Percentiles rank a stretch among this genome's conserved stretches.
Conservation (phyloP, 495 filamentous ascomycete species). For the Lasiosphaeria miniovina region DNA sequence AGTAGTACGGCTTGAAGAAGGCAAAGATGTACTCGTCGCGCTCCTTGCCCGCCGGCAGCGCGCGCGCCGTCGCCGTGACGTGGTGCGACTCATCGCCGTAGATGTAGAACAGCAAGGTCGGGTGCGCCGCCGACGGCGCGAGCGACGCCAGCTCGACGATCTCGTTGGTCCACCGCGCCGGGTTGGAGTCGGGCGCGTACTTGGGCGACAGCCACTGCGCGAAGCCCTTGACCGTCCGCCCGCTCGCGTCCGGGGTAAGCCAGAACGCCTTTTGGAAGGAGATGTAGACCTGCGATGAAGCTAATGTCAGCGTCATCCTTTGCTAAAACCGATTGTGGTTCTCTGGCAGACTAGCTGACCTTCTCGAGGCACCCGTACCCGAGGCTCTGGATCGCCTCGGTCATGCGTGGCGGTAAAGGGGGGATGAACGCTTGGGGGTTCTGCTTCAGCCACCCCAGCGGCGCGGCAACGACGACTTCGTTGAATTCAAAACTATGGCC, state of each 20-base stretch:
- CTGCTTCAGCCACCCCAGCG: constrained; percentile 84
- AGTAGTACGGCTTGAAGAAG: constrained; percentile 77
- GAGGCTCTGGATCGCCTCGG: constrained; percentile 69
- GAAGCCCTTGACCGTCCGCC: constrained; percentile 51
- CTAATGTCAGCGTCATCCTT: too few relatives aligned
- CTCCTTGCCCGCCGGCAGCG: constrained; percentile 36
- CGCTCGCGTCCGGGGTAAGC: constrained; percentile 28
- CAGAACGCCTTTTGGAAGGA: constrained; percentile 73
- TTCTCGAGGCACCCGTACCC: constrained; percentile 91
- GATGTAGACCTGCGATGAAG: constrained; percentile 64
- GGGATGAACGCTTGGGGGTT: constrained; percentile 71
- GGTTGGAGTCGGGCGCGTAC: constrained; percentile 60
- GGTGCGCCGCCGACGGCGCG: constrained; percentile 58
- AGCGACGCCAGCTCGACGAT: constrained; percentile 73
- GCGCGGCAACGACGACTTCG: constrained; percentile 79
- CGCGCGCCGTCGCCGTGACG: constrained; percentile 40
- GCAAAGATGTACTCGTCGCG: constrained; percentile 43
- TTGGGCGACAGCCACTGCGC: constrained; percentile 65
- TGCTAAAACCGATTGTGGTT: too few relatives aligned
- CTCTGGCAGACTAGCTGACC: constrained; percentile 30
- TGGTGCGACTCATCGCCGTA: constrained; percentile 61
- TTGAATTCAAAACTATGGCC: constrained; percentile 63
- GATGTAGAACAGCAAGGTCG: constrained; percentile 90
- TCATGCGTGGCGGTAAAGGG: constrained; percentile 60
- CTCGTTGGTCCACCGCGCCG: constrained; percentile 72